phyloP scores from a whole-genome alignment of 371 early-diverging fungal species.

The Entomophthora muscae region DNA sequence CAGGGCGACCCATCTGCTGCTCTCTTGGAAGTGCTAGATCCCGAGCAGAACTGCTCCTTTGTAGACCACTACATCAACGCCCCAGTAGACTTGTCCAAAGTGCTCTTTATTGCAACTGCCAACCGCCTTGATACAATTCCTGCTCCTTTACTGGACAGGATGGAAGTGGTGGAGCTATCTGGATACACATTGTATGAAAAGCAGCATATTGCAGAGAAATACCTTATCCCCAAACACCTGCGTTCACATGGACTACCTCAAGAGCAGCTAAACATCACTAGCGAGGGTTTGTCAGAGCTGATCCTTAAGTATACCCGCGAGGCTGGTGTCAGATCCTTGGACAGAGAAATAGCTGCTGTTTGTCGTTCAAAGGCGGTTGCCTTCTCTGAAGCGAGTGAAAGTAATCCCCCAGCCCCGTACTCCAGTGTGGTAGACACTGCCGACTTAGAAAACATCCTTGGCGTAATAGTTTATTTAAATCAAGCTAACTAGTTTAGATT shows the following conservation, averaged over 20 bases:
- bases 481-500: constrained; percentile 14
- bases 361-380: constrained; percentile 57
- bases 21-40: constrained; percentile 71
- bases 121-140: constrained; percentile 64
- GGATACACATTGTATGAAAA: constrained; percentile 81
- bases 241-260: constrained; percentile 35
- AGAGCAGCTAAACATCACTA: constrained; percentile 26
- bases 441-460: constrained; percentile 40
- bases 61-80: constrained; percentile 74
- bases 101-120: constrained; percentile 76
- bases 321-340: constrained; percentile 65
- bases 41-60: constrained; percentile 66
- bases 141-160: constrained; percentile 64
- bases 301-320: constrained; percentile 67
- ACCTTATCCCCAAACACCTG: constrained; percentile 50
- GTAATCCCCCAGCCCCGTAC: constrained; percentile 14
- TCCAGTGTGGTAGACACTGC: constrained; percentile 15
- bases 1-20: constrained; percentile 76
- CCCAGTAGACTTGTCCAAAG: constrained; percentile 67
- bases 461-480: constrained; percentile 19
- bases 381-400: constrained; percentile 23
- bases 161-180: constrained; percentile 65
- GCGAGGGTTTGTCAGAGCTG: constrained; percentile 35
- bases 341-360: constrained; percentile 55
- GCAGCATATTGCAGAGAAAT: constrained; percentile 25